phyloP scores from a whole-genome alignment of 2,329 filamentous ascomycete genomes.

The Cercospora sojina region DNA sequence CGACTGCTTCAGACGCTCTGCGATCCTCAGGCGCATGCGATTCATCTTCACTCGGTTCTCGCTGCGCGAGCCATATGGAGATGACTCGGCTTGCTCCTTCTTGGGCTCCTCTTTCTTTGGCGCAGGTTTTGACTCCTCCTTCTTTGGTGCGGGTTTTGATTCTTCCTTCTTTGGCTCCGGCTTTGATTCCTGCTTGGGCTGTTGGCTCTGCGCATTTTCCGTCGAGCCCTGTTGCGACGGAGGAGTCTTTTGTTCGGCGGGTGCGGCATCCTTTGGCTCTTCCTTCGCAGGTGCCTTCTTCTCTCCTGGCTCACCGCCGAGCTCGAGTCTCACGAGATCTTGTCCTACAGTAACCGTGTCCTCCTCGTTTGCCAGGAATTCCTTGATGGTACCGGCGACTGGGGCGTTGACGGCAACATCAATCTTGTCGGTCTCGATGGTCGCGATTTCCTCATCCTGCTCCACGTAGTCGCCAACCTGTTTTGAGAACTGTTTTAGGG shows the following conservation, averaged over 20 bases:
- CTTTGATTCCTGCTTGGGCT: constrained; percentile 43
- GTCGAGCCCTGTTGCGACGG: constrained; percentile 37
- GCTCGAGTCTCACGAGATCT: constrained; percentile 81
- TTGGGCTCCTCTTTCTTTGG: constrained; percentile 45
- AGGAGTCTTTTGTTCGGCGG: constrained; percentile 52
- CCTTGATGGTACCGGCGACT: constrained; percentile 84
- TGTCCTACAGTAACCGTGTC: constrained; percentile 95
- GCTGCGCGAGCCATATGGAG: constrained; percentile 68
- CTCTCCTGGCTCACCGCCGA: constrained; percentile 61
- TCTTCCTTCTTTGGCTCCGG: constrained; percentile 46
- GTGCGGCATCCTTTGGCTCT: constrained; percentile 60
- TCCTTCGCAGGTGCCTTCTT: constrained; percentile 55
- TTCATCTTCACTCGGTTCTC: constrained; percentile 99
- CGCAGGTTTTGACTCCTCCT: constrained; percentile 33
- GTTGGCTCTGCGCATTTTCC: constrained; percentile 49
- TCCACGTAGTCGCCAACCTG: constrained; percentile 91
- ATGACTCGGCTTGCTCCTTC: constrained; percentile 39
- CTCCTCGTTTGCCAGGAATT: constrained; percentile 87
- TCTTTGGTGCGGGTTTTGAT: constrained; percentile 45
- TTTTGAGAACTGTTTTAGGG: constrained; percentile 92
- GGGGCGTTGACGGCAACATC: constrained; percentile 96
- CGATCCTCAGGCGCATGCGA: constrained; percentile 95
- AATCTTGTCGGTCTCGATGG: constrained; percentile 99
- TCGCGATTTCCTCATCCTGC: constrained; percentile 95
- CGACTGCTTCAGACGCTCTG: constrained; percentile 97